Conservation (phyloP, 2,329 filamentous ascomycete species). For the Fusarium torulosum region DNA sequence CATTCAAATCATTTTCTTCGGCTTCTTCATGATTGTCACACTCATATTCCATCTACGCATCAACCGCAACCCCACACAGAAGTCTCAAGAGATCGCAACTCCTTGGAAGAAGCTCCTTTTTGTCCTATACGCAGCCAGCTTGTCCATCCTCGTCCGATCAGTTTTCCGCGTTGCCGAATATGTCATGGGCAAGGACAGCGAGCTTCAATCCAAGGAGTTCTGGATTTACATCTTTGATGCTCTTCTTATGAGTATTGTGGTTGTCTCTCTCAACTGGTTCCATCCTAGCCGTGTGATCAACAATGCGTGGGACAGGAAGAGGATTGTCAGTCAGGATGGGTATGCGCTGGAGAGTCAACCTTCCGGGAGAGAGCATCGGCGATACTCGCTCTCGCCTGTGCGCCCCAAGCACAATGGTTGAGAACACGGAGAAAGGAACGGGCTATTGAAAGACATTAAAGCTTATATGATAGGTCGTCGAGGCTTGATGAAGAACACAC, state of each 20-base stretch:
- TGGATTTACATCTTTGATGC: slow-evolving; percentile 57
- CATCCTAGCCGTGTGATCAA: slow-evolving; percentile 48
- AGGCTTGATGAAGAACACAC: not conserved
- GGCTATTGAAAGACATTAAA: not conserved
- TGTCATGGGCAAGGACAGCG: slow-evolving; percentile 51
- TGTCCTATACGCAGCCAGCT: slow-evolving; percentile 46
- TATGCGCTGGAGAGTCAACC: slow-evolving; percentile 45
- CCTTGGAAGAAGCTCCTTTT: slow-evolving; percentile 52
- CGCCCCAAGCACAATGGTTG: slow-evolving; percentile 12
- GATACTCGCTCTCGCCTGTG: slow-evolving; percentile 29
- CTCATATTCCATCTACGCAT: slow-evolving; percentile 59
- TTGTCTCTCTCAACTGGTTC: slow-evolving; percentile 47
- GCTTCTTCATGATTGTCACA: slow-evolving; percentile 63
- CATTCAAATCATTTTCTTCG: slow-evolving; percentile 67
- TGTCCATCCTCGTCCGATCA: slow-evolving; percentile 57
- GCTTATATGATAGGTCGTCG: not conserved
- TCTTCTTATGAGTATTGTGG: slow-evolving; percentile 51
- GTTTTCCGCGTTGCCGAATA: slow-evolving; percentile 60
- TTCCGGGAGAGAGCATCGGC: slow-evolving; percentile 10
- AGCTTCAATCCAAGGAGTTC: slow-evolving; percentile 52
- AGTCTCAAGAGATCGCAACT: slow-evolving; percentile 38
- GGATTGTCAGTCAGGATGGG: slow-evolving; percentile 42
- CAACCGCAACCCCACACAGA: slow-evolving; percentile 30
- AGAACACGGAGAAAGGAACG: not conserved
- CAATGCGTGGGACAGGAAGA: slow-evolving; percentile 30